These are phyloP conservation scores for Heliamphora pulchella DNA, from an alignment of 179 eudicot species.

Conservation along the genomic window DNA sequence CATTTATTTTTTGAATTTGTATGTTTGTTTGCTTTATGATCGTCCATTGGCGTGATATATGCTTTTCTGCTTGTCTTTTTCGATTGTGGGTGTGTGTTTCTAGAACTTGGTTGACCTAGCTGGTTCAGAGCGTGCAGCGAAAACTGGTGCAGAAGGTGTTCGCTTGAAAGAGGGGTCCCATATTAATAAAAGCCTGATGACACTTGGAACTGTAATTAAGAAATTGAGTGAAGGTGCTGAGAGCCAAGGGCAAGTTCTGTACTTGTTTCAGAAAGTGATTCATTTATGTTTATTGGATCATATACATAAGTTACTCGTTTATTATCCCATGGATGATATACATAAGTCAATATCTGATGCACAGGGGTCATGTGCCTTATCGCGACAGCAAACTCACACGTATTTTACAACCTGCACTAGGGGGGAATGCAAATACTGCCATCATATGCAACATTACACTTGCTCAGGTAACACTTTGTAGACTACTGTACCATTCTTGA, in stretches of 20 bases:
- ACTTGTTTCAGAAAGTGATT: slow-evolving; percentile 21
- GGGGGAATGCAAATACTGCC: slow-evolving; percentile 96
- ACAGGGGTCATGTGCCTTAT: slow-evolving; percentile 93
- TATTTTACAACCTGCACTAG: slow-evolving; percentile 92
- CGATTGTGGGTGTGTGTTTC: slow-evolving; percentile 8
- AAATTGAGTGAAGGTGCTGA: slow-evolving; percentile 97
- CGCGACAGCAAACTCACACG: slow-evolving; percentile 98
- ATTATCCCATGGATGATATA: background rate
- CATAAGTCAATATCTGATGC: slow-evolving; percentile 19
- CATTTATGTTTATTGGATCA: background rate
- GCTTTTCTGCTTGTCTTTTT: slow-evolving; percentile 11
- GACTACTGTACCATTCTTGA: background rate
- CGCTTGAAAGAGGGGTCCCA: slow-evolving; percentile 98
- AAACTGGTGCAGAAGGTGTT: slow-evolving; percentile 99
- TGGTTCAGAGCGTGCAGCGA: slow-evolving; percentile 98
- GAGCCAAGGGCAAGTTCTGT: slow-evolving; percentile 77
- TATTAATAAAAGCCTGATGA: slow-evolving; percentile 94
- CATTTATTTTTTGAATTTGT: background rate
- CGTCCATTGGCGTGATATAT: background rate
- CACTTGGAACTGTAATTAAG: slow-evolving; percentile 94
- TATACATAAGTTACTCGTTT: background rate
- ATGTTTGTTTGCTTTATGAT: background rate
- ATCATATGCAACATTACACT: slow-evolving; percentile 94
- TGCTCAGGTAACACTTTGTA: slow-evolving; percentile 60
- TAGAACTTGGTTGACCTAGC: slow-evolving; percentile 98